phyloP scores from a whole-genome alignment of 2,329 filamentous ascomycete genomes.

The Thermochaetoides dissita region DNA sequence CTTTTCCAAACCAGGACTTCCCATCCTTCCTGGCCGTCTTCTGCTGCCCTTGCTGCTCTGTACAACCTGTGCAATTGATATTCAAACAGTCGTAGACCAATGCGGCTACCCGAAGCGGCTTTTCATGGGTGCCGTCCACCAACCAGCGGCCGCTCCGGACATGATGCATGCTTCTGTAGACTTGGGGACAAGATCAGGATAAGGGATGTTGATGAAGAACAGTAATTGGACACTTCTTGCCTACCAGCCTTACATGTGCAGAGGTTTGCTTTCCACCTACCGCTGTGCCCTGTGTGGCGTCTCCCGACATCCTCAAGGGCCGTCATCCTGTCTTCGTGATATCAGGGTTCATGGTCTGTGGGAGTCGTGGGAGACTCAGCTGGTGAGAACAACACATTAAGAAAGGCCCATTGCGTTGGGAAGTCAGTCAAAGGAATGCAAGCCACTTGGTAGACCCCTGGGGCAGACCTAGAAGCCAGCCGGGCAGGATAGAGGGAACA shows the following conservation, averaged over 20 bases:
- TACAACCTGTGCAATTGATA: constrained; percentile 12
- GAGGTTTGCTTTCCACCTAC: too few species aligned
- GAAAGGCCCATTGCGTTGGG: not conserved
- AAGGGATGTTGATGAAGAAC: too few species aligned
- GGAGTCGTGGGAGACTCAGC: too few species aligned
- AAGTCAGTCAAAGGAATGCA: constrained; percentile 8
- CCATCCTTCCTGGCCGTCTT: constrained; percentile 9
- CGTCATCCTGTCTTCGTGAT: too few species aligned
- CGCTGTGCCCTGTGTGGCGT: too few species aligned
- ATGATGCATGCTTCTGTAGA: constrained; percentile 3
- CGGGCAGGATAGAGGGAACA: not conserved
- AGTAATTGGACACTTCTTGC: too few species aligned
- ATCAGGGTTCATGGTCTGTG: too few species aligned
- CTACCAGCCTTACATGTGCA: too few species aligned
- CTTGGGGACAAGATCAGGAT: not conserved
- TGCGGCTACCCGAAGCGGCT: constrained; percentile 14
- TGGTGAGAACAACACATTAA: not conserved
- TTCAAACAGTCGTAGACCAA: constrained; percentile 19
- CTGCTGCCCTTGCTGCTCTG: too few species aligned
- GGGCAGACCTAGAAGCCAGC: not conserved
- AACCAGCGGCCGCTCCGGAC: constrained; percentile 3
- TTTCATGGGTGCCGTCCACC: not conserved
- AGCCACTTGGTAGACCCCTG: constrained; percentile 9
- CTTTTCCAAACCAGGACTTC: constrained; percentile 2
- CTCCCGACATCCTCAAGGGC: too few species aligned